Base-by-base conservation (phyloP, 176 grass and related monocot species). In the Aegilops sharonensis region DNA sequence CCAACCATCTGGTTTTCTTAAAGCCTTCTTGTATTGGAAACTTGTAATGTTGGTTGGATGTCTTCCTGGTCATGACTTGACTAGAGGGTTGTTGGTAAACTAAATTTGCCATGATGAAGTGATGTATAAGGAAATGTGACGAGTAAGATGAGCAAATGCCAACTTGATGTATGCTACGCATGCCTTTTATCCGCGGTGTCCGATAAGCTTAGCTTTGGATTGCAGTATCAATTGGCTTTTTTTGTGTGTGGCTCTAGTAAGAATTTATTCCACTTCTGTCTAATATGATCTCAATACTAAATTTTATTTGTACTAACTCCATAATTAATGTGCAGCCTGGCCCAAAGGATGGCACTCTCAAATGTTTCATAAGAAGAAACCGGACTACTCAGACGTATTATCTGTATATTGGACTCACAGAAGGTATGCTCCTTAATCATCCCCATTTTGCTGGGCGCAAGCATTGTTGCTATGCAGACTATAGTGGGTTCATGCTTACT, bases 341-440 rank as follows among this genome's bases (percentile, higher is more conserved):
- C 36, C 94, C 97, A 68, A 99, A 92, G 68, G 90, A 91, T 40
- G 72, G 77, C 24, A 91, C 97, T 60, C 79, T 99, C 15, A 95
- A 96, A 78, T 99, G 97, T 91, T 99, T 99, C 80, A 99, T 99
- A 65, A 90, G 63, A 87, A 95, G 97, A 81, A 94, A 96, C 45
- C 81, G 97, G 13, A 87, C 83, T 77, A 88, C 89, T 59, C 90
- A 99, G 80, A 99, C 94, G 15, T 99, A 99, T 39, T 85, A 87
- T 80, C 87, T 99, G 37, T 96, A 94, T 63, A 74, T 96, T 84
- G 97, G 97, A 80, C 85, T 99, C 61, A 93, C 90, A 7, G 92
- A 96, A 91, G 97, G 97, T 99, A 87, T 86, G 63, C 1, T 85
- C 15, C 79, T 79, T 24, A 80, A 74, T 77, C 48, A 12, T 47